A percentile compares a stretch with the other conserved stretches of the same genome.
These are phyloP conservation scores for Salvia sclarea DNA, from an alignment of 305 asterid genomes.

Conservation along the genomic window DNA sequence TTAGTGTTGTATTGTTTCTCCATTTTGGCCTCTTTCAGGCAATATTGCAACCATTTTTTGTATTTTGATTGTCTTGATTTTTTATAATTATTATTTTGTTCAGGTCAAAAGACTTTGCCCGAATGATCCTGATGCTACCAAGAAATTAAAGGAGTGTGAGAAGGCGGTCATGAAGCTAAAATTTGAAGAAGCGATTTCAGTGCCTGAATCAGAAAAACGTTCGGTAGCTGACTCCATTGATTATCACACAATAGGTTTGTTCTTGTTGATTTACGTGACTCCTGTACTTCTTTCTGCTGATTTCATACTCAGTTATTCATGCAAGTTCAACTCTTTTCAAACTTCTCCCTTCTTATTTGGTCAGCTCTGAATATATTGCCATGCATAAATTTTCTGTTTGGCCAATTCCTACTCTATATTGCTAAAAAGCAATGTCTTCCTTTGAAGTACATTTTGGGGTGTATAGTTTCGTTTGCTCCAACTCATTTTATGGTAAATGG, in stretches of 20 bases:
- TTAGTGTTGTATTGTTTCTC: background rate
- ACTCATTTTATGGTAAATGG: slow-evolving; percentile 2
- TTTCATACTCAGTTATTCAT: slow-evolving; percentile 20
- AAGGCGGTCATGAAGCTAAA: slow-evolving; percentile 91
- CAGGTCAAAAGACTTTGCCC: slow-evolving; percentile 87
- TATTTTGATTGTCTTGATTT: background rate
- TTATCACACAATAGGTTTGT: slow-evolving; percentile 79
- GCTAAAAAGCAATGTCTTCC: slow-evolving; percentile 17
- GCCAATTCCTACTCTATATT: slow-evolving; percentile 16
- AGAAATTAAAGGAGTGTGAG: slow-evolving; percentile 94
- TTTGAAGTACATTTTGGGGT: slow-evolving; percentile 18
- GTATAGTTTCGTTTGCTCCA: slow-evolving; percentile 14
- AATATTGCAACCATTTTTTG: background rate
- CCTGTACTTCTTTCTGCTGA: slow-evolving; percentile 2
- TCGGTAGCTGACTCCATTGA: slow-evolving; percentile 83
- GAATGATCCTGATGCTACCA: slow-evolving; percentile 91
- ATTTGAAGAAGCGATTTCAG: slow-evolving; percentile 95
- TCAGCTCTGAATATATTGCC: slow-evolving; percentile 15
- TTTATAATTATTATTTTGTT: slow-evolving; percentile 15
- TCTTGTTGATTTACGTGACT: slow-evolving; percentile 15
- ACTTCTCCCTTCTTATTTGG: slow-evolving; percentile 11
- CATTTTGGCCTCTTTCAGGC: background rate
- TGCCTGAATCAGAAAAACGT: slow-evolving; percentile 62
- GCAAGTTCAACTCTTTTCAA: slow-evolving; percentile 16
- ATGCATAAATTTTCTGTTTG: background rate